These are phyloP conservation scores for Suillus subluteus DNA, from an alignment of 768 basidiomycete species.

Conservation along the genomic window DNA sequence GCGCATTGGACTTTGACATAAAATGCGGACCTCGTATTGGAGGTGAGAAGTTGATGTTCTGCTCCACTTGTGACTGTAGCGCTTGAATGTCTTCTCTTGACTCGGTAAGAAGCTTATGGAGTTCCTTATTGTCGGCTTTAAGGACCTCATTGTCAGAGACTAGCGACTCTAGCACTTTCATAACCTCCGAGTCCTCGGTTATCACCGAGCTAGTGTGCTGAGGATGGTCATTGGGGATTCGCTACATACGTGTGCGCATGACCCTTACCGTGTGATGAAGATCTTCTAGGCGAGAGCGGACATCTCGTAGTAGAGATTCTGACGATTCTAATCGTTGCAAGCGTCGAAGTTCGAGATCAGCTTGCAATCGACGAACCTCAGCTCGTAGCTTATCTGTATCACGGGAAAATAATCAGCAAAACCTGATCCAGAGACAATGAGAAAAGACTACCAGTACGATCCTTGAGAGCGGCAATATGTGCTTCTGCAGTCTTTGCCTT, in stretches of 20 bases:
- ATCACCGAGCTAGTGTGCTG: constrained; percentile 43
- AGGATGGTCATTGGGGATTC: constrained; percentile 7
- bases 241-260: constrained; percentile 20
- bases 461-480: constrained; percentile 63
- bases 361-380: constrained; percentile 67
- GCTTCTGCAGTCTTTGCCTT: constrained; percentile 70
- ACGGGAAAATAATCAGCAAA: constrained; percentile 2
- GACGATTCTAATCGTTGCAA: constrained; percentile 64
- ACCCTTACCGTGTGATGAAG: constrained; percentile 58
- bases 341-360: constrained; percentile 64
- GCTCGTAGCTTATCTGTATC: constrained; percentile 65
- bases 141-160: constrained; percentile 85
- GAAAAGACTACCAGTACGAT: constrained; percentile 58
- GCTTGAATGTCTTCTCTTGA: constrained; percentile 75
- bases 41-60: constrained; percentile 57
- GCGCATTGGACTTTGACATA: not conserved
- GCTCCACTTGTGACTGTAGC: constrained; percentile 76
- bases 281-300: constrained; percentile 62
- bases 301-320: constrained; percentile 67
- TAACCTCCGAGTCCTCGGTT: constrained; percentile 61
- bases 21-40: constrained; percentile 45
- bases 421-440: constrained; percentile 3
- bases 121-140: constrained; percentile 80
- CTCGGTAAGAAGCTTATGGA: constrained; percentile 73
- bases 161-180: constrained; percentile 76